Evolutionary conservation across 495 filamentous ascomycete genomes (phyloP), one percentile per base, ranked within the genome.

Genomic region (Aspergillus ellipticus): DNA sequence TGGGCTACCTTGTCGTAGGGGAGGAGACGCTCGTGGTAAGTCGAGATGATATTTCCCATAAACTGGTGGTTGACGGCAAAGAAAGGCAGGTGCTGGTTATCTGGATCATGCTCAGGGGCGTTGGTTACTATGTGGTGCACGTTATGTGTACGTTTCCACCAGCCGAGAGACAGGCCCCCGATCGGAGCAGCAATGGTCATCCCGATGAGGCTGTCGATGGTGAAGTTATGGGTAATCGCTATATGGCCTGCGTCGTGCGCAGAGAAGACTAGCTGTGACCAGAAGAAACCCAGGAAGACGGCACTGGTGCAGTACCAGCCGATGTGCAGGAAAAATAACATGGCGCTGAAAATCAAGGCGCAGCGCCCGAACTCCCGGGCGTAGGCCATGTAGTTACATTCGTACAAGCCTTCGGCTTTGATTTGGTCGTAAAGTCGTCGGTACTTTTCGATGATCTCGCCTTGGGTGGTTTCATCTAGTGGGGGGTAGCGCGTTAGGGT

Each of bases 111-210:
- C 65, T 93, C 90, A 37, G 90, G 87, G 51, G 86, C 83, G 70
- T 96, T 95, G 13, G 90, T 96, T 17, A 94, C 86, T 62, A 95
- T 87, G 64, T 96, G 90, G 68, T 96, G 90, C 28, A 96, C 90
- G 73, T 96, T 96, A 72, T 96, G 90, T 65, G 82, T 94, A 51
- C 78, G 78, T 71, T 96, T 96, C 90, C 90, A 96, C 90, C 90
- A 96, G 16, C 90, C 87, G 3, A 90, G 52, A 19, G 85, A 89
- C 13, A 96, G 74, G 2, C 90, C 90, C 24, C 90, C 90, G 16
- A 89, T 70, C 61, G 87, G 93, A 64, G 89, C 82, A 19, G 90
- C 89, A 61, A 95, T 85, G 55, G 90, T 67, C 59, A 95, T 92
- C 50, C 87, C 89, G 55, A 95, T 88, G 33, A 83, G 67, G n/a